Percentiles rank a stretch among this genome's conserved stretches.
These are phyloP conservation scores for Tetrapisispora phaffii DNA, from an alignment of 805 yeast species.

Conservation along the genomic window DNA sequence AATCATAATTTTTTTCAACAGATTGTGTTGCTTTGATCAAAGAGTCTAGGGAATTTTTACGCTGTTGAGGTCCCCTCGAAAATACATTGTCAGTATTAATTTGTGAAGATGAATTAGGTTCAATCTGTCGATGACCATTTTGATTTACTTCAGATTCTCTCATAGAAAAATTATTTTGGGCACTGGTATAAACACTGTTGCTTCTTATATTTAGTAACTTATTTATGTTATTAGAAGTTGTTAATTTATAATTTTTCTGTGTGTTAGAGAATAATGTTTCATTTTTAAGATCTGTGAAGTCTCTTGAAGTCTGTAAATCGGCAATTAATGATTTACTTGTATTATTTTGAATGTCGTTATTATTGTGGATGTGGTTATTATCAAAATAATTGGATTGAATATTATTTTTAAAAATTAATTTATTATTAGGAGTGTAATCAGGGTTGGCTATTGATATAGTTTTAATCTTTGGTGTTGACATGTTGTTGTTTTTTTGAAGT, in stretches of 20 bases:
- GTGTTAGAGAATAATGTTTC: not conserved
- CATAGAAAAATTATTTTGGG: not conserved
- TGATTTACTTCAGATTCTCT: not conserved
- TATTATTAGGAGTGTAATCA: not conserved
- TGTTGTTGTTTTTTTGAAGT: not conserved
- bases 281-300: not conserved
- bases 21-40: slow-evolving; percentile 19
- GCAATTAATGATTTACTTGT: not conserved
- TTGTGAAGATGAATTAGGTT: not conserved
- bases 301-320: not conserved
- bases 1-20: slow-evolving; percentile 6
- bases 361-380: not conserved
- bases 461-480: slow-evolving; percentile 1
- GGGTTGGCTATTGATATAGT: not conserved
- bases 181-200: not conserved
- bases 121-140: not conserved
- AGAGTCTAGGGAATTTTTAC: slow-evolving; percentile 16
- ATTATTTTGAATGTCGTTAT: not conserved
- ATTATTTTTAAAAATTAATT: slow-evolving; percentile 1
- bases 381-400: not conserved
- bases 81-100: not conserved
- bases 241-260: slow-evolving; percentile 1
- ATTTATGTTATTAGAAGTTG: not conserved
- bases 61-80: not conserved
- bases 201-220: not conserved